phyloP scores from a whole-genome alignment of 2,329 filamentous ascomycete genomes.

The Akanthomyces lecanii region DNA sequence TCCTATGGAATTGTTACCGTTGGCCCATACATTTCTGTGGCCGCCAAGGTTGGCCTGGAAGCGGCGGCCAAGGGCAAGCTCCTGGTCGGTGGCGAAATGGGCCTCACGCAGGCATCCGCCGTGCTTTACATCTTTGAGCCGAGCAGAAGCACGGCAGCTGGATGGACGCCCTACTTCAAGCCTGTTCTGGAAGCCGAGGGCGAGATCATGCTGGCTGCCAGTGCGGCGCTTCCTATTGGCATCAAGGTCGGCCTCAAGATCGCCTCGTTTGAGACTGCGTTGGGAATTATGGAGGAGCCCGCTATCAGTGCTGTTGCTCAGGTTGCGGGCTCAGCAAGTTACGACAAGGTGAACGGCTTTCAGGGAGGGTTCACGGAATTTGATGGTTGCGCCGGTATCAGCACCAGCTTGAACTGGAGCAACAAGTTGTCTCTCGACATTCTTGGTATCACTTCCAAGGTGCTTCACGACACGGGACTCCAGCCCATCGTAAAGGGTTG shows the following conservation, averaged over 20 bases:
- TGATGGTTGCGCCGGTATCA: slow-evolving; percentile 26
- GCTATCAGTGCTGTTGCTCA: slow-evolving; percentile 25
- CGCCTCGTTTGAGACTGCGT: slow-evolving; percentile 20
- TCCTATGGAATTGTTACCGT: slow-evolving; percentile 26
- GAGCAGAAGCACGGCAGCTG: slow-evolving; percentile 19
- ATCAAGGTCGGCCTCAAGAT: slow-evolving; percentile 26
- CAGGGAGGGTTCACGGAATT: slow-evolving; percentile 21
- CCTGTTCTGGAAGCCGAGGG: slow-evolving; percentile 28
- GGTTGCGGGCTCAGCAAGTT: slow-evolving; percentile 19
- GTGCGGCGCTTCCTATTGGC: slow-evolving; percentile 27
- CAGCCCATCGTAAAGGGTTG: slow-evolving; percentile 22
- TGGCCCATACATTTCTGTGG: slow-evolving; percentile 25
- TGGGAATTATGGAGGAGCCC: slow-evolving; percentile 27
- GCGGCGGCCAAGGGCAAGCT: slow-evolving; percentile 25
- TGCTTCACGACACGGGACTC: slow-evolving; percentile 24
- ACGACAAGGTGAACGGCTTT: slow-evolving; percentile 17
- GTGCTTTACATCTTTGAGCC: slow-evolving; percentile 25
- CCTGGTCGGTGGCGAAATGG: slow-evolving; percentile 30
- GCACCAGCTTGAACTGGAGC: slow-evolving; percentile 26
- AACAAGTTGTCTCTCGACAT: slow-evolving; percentile 25
- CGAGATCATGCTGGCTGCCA: slow-evolving; percentile 24
- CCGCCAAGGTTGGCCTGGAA: slow-evolving; percentile 22
- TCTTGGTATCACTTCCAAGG: slow-evolving; percentile 16
- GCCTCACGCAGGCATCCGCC: slow-evolving; percentile 24
- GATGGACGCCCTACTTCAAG: slow-evolving; percentile 28